These are phyloP conservation scores for Argentina anserina DNA, from an alignment of 306 rosid genomes.

Conservation along the genomic window DNA sequence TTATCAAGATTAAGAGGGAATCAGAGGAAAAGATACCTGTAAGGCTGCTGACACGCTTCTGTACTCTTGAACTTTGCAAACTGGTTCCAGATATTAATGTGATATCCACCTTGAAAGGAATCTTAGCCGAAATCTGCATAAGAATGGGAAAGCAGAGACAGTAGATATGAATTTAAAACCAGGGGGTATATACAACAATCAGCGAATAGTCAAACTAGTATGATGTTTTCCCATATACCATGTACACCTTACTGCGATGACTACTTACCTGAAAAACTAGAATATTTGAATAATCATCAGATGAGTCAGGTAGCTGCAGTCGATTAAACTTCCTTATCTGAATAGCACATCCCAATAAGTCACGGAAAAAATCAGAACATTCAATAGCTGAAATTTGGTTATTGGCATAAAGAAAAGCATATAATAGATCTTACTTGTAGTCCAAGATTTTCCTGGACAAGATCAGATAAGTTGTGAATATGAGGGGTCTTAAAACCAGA, in stretches of 20 bases:
- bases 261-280: slow-evolving; percentile 77
- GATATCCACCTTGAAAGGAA: slow-evolving; percentile 73
- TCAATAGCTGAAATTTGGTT: neutral
- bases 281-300: slow-evolving; percentile 63
- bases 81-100: slow-evolving; percentile 67
- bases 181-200: neutral
- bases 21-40: slow-evolving; percentile 51
- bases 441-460: slow-evolving; percentile 71
- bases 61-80: slow-evolving; percentile 46
- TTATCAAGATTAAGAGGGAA: slow-evolving; percentile 2
- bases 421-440: slow-evolving; percentile 52
- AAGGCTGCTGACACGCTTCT: slow-evolving; percentile 64
- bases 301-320: slow-evolving; percentile 70
- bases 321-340: slow-evolving; percentile 58
- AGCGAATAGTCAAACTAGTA: neutral
- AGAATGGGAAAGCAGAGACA: slow-evolving; percentile 16
- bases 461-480: slow-evolving; percentile 88
- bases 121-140: slow-evolving; percentile 68
- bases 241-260: slow-evolving; percentile 3
- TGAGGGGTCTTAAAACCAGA: slow-evolving; percentile 78
- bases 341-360: slow-evolving; percentile 16
- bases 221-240: slow-evolving; percentile 2
- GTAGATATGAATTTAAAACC: slow-evolving; percentile 11
- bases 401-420: neutral
- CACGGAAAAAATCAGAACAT: neutral